These are phyloP conservation scores for Cadophora malorum DNA, from an alignment of 2,329 filamentous ascomycete genomes.

Conservation along the genomic window DNA sequence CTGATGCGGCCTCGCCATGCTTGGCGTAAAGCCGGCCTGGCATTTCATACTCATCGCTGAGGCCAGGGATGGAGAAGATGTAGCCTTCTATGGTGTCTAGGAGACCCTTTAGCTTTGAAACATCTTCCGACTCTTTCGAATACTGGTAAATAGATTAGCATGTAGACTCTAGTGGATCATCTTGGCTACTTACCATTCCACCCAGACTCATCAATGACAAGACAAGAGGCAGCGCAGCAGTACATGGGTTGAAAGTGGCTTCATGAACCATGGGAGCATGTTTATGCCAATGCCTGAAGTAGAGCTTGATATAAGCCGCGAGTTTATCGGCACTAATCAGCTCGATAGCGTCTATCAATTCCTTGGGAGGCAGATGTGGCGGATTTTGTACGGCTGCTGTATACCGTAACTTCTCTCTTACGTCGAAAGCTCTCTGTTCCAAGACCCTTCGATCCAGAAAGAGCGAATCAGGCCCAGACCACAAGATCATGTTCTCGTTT, in stretches of 20 bases:
- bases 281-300: constrained; percentile 45
- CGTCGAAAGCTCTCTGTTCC: constrained; percentile 40
- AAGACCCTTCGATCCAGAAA: constrained; percentile 36
- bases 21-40: constrained; percentile 39
- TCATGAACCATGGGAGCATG: constrained; percentile 45
- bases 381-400: constrained; percentile 33
- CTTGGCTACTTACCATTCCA: constrained; percentile 40
- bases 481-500: constrained; percentile 35
- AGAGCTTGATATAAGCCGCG: constrained; percentile 40
- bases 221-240: constrained; percentile 42
- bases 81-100: constrained; percentile 42
- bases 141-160: constrained; percentile 35
- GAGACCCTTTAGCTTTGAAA: constrained; percentile 36
- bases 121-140: constrained; percentile 36
- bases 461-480: constrained; percentile 32
- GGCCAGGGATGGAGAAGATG: constrained; percentile 40
- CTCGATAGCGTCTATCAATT: constrained; percentile 41
- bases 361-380: constrained; percentile 36
- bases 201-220: constrained; percentile 43
- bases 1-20: constrained; percentile 34
- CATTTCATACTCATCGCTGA: constrained; percentile 42
- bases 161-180: not conserved
- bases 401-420: constrained; percentile 42
- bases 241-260: constrained; percentile 42
- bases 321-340: constrained; percentile 39